These are phyloP conservation scores for Termitomyces eurrhizus DNA, from an alignment of 768 basidiomycete species.

Conservation along the genomic window DNA sequence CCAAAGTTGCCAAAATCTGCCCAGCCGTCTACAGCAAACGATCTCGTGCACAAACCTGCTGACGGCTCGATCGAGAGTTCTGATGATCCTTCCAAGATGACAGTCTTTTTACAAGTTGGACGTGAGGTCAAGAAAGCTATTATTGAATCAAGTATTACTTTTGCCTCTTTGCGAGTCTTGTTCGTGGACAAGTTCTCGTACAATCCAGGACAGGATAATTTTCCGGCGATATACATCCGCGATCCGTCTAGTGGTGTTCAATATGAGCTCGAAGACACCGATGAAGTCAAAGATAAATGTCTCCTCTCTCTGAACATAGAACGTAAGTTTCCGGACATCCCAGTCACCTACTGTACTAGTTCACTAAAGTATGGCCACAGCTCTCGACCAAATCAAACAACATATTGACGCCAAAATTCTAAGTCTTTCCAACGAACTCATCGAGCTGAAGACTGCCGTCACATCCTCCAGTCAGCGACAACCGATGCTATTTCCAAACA, in stretches of 20 bases:
- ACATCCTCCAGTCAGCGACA: constrained; percentile 41
- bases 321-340: constrained; percentile 53
- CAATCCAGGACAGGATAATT: constrained; percentile 88
- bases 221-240: constrained; percentile 92
- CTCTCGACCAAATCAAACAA: constrained; percentile 97
- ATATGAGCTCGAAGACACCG: constrained; percentile 93
- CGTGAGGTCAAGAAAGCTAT: constrained; percentile 85
- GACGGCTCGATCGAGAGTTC: constrained; percentile 11
- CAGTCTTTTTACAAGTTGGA: constrained; percentile 86
- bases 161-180: constrained; percentile 74
- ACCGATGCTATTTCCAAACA: constrained; percentile 42
- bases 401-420: constrained; percentile 94
- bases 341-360: neutral
- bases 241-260: constrained; percentile 91
- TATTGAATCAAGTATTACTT: constrained; percentile 67
- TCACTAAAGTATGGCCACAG: constrained; percentile 34
- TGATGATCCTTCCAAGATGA: constrained; percentile 40
- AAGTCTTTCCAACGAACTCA: constrained; percentile 79
- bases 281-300: constrained; percentile 87
- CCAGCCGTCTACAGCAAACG: constrained; percentile 26
- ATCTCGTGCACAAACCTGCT: constrained; percentile 6
- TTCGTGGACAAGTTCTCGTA: constrained; percentile 96
- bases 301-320: constrained; percentile 93
- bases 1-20: constrained; percentile 45
- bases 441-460: constrained; percentile 76